Evolutionary conservation across 768 basidiomycete genomes (phyloP).

Genomic region (Amanita subjunquillea): DNA sequence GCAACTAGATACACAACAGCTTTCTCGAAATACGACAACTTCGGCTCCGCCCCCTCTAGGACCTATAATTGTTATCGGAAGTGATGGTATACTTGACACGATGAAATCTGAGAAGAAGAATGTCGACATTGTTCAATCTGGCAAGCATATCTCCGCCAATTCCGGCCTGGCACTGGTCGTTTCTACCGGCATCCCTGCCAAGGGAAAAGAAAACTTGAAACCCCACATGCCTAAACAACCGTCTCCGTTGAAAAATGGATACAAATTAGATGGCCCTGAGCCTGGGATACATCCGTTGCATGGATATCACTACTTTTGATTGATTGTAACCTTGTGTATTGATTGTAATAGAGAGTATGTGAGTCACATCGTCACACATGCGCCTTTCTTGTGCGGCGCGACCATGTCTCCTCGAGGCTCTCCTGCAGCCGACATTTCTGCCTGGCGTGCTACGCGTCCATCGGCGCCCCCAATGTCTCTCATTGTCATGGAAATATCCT

Average conservation of each 20-base stretch:
- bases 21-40: background rate
- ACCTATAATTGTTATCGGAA: background rate
- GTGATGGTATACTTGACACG: background rate
- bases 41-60: no score
- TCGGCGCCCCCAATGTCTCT: constrained; percentile 68
- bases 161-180: background rate
- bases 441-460: constrained; percentile 69
- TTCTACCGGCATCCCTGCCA: background rate
- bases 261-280: background rate
- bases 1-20: background rate
- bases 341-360: background rate
- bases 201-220: background rate
- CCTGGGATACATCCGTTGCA: background rate
- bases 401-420: constrained; percentile 18
- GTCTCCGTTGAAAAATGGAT: constrained; percentile 1
- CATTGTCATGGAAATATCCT: constrained; percentile 70
- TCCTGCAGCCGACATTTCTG: constrained; percentile 12
- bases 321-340: background rate
- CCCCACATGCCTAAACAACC: background rate
- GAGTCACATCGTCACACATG: constrained; percentile 6
- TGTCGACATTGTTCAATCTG: background rate
- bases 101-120: background rate
- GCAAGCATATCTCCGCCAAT: background rate
- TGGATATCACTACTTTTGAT: constrained; percentile 6
- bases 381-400: background rate